These are phyloP conservation scores for Cucurbita ficifolia DNA, from an alignment of 306 rosid genomes.

Conservation along the genomic window DNA sequence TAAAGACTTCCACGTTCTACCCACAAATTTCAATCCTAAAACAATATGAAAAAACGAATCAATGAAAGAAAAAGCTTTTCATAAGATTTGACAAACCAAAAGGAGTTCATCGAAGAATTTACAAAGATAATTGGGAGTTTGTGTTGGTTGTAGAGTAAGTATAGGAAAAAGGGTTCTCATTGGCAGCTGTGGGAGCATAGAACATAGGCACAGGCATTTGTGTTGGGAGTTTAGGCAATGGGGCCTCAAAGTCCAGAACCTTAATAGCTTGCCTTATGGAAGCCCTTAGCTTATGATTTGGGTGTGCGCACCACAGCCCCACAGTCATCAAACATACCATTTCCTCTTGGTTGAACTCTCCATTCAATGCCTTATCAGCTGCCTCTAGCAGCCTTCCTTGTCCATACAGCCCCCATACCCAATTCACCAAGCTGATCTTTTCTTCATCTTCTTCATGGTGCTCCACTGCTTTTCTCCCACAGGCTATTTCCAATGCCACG, in stretches of 20 bases:
- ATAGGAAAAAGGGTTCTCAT: not conserved
- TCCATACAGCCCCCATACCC: constrained; percentile 8
- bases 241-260: constrained; percentile 11
- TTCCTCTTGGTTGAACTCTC: not conserved
- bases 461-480: not conserved
- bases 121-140: not conserved
- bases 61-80: no score
- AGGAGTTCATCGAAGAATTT: not conserved
- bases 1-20: no score
- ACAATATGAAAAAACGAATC: no score
- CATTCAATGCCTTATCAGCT: not conserved
- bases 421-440: not conserved
- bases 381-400: not conserved
- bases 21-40: no score
- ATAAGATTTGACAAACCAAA: no score
- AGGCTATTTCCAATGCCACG: constrained; percentile 3
- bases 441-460: not conserved
- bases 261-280: not conserved
- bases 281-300: not conserved
- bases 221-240: constrained; percentile 12
- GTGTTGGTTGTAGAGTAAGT: not conserved
- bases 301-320: not conserved
- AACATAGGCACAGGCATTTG: not conserved
- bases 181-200: not conserved
- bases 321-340: constrained; percentile 1